A percentile compares a stretch with the other conserved stretches of the same genome.
These are phyloP conservation scores for Suzukiozyma palmioleophila DNA, from an alignment of 1,139 yeast species.

Conservation along the genomic window DNA sequence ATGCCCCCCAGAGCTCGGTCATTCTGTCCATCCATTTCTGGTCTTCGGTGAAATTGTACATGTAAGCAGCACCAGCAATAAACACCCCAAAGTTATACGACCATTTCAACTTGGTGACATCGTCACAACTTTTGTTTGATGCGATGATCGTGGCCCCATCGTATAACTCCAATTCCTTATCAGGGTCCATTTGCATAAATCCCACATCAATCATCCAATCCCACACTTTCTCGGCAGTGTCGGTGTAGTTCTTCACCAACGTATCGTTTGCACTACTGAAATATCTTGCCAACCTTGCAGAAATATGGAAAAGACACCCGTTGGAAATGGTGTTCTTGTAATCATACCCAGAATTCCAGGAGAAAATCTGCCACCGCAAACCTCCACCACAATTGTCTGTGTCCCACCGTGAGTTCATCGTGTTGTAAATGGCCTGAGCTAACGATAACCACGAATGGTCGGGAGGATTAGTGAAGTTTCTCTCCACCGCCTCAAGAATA, in stretches of 20 bases:
- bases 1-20: slow-evolving; percentile 46
- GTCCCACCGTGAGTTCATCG: slow-evolving; percentile 79
- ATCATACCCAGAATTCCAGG: slow-evolving; percentile 71
- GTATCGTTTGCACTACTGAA: slow-evolving; percentile 49
- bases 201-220: slow-evolving; percentile 60
- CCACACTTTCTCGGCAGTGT: slow-evolving; percentile 64
- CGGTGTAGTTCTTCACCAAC: slow-evolving; percentile 35
- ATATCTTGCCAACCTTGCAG: slow-evolving; percentile 73
- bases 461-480: slow-evolving; percentile 50
- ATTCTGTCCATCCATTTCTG: slow-evolving; percentile 55
- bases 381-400: slow-evolving; percentile 64
- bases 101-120: slow-evolving; percentile 57
- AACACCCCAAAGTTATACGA: slow-evolving; percentile 76
- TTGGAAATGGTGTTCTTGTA: slow-evolving; percentile 79
- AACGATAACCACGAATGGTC: slow-evolving; percentile 63
- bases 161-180: slow-evolving; percentile 43
- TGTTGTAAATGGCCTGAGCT: slow-evolving; percentile 72
- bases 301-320: slow-evolving; percentile 72
- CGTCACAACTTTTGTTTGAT: slow-evolving; percentile 48
- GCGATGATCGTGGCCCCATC: slow-evolving; percentile 63
- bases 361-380: slow-evolving; percentile 80
- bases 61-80: slow-evolving; percentile 67
- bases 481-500: slow-evolving; percentile 56
- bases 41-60: slow-evolving; percentile 62
- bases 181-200: slow-evolving; percentile 37